Base-by-base conservation (phyloP, 2,329 filamentous ascomycete species). In the Phoma sp. region DNA sequence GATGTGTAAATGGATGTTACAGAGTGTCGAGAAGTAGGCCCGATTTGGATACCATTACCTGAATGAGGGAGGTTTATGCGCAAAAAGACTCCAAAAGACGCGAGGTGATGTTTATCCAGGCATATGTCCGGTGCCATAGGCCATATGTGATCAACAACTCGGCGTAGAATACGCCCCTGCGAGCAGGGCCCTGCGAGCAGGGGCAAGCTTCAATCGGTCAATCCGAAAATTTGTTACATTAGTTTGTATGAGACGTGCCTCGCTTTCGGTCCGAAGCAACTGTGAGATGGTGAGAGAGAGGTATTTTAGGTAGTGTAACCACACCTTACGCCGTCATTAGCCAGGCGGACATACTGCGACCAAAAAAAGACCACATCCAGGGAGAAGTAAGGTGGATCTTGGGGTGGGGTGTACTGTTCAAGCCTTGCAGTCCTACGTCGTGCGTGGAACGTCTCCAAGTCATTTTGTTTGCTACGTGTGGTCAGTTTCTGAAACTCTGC, bases 241-340 rank as follows among this genome's bases (percentile, higher is more conserved):
- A 7, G 20, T 26, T 28, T 43, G 30, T 30, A 17, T n/a, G 7
- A 14, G n/a, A 14, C 18, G 36, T 23, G 28, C 29, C 11, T 40
- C 29, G 36, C 17, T 30, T 28, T 39, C 39, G 39, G 45, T 29
- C 40, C 34, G 40, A 49, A 36, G 6, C 12, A 7, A 28, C 7
- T 32, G 28, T 40, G n/a, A 45, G 38, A 45, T 29, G 28, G 15
- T 17, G 17, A 14, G 18, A 28, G 11, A 12, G 7, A 34, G 34
- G 20, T 34, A 45, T 45, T 39, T 25, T 6, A 15, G 29, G 39
- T 21, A 32, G 51, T 54, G 45, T 43, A 40, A 49, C 45, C 39
- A 26, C 32, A 11, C 20, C 23, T 18, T 14, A 28, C 29, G 32
- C 15, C 47, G 12, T 42, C 29, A 37, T 43, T 38, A 38, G 32